Evolutionary conservation across 306 rosid species (phyloP).

Genomic region (Morella rubra): DNA sequence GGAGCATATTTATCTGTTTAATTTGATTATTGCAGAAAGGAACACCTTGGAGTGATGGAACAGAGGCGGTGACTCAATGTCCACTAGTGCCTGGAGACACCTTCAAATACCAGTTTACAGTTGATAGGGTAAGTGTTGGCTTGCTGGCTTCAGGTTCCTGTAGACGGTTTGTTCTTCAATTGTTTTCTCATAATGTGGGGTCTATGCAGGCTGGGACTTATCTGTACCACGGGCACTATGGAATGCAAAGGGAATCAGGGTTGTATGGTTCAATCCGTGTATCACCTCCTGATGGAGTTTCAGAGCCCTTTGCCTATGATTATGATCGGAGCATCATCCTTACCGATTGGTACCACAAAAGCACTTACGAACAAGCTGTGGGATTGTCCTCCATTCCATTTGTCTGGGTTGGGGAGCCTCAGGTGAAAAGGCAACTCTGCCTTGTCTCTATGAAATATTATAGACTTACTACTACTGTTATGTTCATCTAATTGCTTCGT

Average conservation of each 20-base stretch:
- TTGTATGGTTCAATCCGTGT: constrained; percentile 69
- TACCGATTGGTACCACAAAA: constrained; percentile 79
- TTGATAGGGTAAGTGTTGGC: constrained; percentile 63
- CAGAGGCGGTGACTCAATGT: constrained; percentile 85
- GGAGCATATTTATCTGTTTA: neutral
- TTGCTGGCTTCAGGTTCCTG: too few relatives aligned
- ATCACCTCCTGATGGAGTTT: constrained; percentile 44
- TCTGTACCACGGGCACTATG: constrained; percentile 86
- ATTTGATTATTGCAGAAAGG: constrained; percentile 47
- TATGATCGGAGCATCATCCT: constrained; percentile 73
- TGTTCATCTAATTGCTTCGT: neutral
- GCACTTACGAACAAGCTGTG: constrained; percentile 58
- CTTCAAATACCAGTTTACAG: constrained; percentile 67
- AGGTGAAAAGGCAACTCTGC: constrained; percentile 36
- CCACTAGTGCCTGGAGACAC: constrained; percentile 82
- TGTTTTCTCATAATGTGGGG: neutral
- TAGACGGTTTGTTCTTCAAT: too few relatives aligned
- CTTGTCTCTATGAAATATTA: neutral
- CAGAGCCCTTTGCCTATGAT: constrained; percentile 81
- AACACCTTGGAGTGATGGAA: constrained; percentile 95
- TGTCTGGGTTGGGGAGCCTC: constrained; percentile 75
- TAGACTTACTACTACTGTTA: neutral
- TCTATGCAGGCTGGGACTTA: constrained; percentile 72
- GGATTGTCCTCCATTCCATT: constrained; percentile 53
- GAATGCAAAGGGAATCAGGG: constrained; percentile 92